phyloP scores from a whole-genome alignment of 1,284 basidiomycete species.

The Marasmius oreades region DNA sequence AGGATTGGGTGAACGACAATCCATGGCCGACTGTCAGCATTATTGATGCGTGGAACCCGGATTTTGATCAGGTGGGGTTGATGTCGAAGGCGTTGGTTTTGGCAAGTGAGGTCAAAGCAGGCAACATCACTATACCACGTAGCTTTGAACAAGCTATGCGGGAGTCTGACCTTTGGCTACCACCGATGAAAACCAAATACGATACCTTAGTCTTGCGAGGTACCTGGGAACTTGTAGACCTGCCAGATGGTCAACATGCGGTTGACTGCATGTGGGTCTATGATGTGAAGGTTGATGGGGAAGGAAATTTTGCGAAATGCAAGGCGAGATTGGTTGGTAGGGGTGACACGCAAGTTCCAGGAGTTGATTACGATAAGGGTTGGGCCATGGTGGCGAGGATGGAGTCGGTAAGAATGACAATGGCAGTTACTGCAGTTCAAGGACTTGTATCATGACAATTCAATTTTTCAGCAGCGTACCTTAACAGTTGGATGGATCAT shows the following conservation, averaged over 20 bases:
- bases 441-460: not conserved
- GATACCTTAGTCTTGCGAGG: not conserved
- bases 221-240: slow-evolving; percentile 9
- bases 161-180: slow-evolving; percentile 3
- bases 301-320: not conserved
- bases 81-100: not conserved
- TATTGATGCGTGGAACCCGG: not conserved
- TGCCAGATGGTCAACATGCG: slow-evolving; percentile 6
- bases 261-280: not conserved
- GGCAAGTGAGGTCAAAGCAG: slow-evolving; percentile 8
- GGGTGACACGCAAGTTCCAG: not conserved
- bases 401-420: slow-evolving; percentile 5
- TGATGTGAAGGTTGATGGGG: not conserved
- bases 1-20: slow-evolving; percentile 3
- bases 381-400: slow-evolving; percentile 10
- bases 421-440: not conserved
- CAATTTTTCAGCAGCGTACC: not conserved
- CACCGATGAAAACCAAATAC: slow-evolving; percentile 11
- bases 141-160: slow-evolving; percentile 7
- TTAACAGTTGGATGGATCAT: slow-evolving; percentile 1
- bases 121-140: not conserved
- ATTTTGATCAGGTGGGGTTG: not conserved
- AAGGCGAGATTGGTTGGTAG: not conserved
- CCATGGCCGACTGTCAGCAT: not conserved
- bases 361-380: not conserved